Evolutionary conservation across 2,329 filamentous ascomycete species (phyloP).

Genomic region (Hortaea werneckii): DNA sequence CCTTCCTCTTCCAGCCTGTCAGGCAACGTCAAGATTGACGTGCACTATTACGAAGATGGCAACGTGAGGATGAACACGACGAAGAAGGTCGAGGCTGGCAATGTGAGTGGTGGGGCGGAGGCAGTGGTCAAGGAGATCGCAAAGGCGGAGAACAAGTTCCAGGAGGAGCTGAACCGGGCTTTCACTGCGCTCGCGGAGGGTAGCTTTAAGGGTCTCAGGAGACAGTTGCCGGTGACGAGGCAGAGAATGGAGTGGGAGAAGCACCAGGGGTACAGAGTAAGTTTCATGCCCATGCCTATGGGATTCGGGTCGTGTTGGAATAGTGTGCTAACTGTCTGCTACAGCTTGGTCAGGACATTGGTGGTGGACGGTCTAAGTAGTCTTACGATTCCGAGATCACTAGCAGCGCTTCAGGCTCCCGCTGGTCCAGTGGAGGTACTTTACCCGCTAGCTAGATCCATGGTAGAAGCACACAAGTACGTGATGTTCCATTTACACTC

Average conservation of each 20-base stretch:
- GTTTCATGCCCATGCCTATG: too few species aligned
- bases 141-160: slow-evolving; percentile 76
- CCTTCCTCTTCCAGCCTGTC: slow-evolving; percentile 58
- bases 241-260: slow-evolving; percentile 99
- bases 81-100: slow-evolving; percentile 57
- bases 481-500: too few species aligned
- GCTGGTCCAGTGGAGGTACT: too few species aligned
- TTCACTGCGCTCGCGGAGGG: slow-evolving; percentile 85
- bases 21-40: slow-evolving; percentile 81
- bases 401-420: too few species aligned
- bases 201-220: slow-evolving; percentile 83
- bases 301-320: too few species aligned
- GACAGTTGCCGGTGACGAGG: slow-evolving; percentile 89
- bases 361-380: slow-evolving; percentile 35
- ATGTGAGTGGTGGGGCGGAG: slow-evolving; percentile 47
- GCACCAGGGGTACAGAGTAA: slow-evolving; percentile 79
- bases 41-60: slow-evolving; percentile 99
- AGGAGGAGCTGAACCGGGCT: slow-evolving; percentile 87
- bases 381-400: too few species aligned
- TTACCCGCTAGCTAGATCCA: too few species aligned
- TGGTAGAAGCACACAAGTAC: too few species aligned
- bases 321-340: slow-evolving; percentile 8
- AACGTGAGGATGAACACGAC: slow-evolving; percentile 87
- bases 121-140: slow-evolving; percentile 72
- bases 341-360: slow-evolving; percentile 41